Evolutionary conservation across 257 asterid species (phyloP), one percentile per base, ranked within the genome.

Genomic region (Penstemon barbatus): DNA sequence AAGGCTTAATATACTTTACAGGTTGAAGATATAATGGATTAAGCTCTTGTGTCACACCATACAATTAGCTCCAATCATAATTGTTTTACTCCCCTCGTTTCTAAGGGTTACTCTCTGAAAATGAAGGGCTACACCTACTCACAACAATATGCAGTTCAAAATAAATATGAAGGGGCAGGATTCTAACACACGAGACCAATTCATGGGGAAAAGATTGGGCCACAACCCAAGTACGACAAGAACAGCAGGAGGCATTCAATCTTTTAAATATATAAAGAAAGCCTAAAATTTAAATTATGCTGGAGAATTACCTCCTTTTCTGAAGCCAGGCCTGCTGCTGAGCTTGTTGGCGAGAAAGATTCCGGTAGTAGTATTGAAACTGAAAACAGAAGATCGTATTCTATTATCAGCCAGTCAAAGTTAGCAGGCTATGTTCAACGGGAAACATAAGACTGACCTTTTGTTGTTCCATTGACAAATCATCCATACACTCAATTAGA

Each of bases 291-390:
- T 40, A 46, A 61, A 6, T 64, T 36, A 12, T 49, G 38, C 65
- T 6, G 49, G 46, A 66, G 43, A 63, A 25, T 66, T 86, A 90
- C 99, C 97, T 87, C 77, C 99, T 80, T 78, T 91, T 94, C 78
- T 94, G 99, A 80, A 91, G 91, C 97, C 97, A 94, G 9, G 96
- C 85, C 79, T 91, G 97, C 83, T 91, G 96, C 74, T 90, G 97
- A 62, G 96, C 81, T 87, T 94, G 97, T 71, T 94, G 99, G 45
- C 97, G 97, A 73, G 97, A 89, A 57, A 91, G 84, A 79, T 91
- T 91, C 63, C 97, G 84, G 81, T 91, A 94, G 72, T 94, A 91
- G 85, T 71, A 88, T 83, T 94, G 97, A 65, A 89, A 91, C 99
- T 93, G 90, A 75, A 68, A 72, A 44, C 4, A 48, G 70, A 62